phyloP scores from a whole-genome alignment of 768 basidiomycete genomes.

The Myochromella boudieri region DNA sequence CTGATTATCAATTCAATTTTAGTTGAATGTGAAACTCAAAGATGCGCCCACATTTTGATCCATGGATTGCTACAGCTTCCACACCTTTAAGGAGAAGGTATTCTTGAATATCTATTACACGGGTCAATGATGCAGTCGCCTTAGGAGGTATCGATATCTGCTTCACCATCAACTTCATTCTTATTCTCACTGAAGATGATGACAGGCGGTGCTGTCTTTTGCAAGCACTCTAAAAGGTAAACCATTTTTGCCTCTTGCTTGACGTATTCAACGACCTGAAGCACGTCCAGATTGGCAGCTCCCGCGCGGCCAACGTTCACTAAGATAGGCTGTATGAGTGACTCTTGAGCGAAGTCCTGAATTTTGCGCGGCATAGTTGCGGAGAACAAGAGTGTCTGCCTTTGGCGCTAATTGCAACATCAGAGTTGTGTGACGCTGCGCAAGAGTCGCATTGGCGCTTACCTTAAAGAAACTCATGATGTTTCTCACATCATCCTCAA shows the following conservation, averaged over 20 bases:
- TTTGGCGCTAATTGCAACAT: constrained; percentile 66
- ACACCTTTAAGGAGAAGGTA: constrained; percentile 96
- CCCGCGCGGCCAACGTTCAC: constrained; percentile 99
- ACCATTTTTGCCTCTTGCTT: constrained; percentile 99
- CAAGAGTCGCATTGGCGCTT: constrained; percentile 17
- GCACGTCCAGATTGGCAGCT: constrained; percentile 94
- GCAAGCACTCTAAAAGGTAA: constrained; percentile 93
- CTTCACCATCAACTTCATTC: constrained; percentile 97
- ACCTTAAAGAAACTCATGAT: constrained; percentile 99
- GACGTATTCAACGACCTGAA: constrained; percentile 97
- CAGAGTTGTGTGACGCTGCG: constrained; percentile 6
- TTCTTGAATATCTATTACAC: constrained; percentile 88
- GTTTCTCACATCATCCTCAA: constrained; percentile 97
- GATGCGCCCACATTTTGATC: constrained; percentile 78
- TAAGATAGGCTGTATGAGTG: constrained; percentile 89
- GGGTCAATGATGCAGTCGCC: constrained; percentile 2
- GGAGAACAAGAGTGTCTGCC: constrained; percentile 96
- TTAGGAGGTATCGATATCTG: neutral
- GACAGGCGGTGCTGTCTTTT: constrained; percentile 97
- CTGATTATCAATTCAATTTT: constrained; percentile 36
- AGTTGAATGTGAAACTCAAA: neutral
- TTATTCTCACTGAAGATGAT: constrained; percentile 99
- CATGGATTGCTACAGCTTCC: constrained; percentile 98
- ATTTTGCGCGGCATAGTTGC: constrained; percentile 99
- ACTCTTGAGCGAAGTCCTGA: constrained; percentile 97